phyloP scores from a whole-genome alignment of 83 land plant genomes.

The Diphasiastrum complanatum region DNA sequence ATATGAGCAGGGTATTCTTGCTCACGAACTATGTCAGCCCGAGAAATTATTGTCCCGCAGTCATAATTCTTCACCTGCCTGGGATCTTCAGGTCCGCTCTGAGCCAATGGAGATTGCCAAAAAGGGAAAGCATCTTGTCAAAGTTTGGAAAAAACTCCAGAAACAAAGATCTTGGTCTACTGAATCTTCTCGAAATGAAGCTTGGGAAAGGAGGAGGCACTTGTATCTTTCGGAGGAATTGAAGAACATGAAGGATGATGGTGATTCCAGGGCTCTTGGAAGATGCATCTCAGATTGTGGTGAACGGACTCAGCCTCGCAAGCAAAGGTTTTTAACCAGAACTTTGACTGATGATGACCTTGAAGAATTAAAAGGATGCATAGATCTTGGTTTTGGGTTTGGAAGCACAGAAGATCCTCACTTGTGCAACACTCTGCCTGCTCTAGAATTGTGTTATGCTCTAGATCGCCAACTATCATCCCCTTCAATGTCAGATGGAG shows the following conservation, averaged over 20 bases:
- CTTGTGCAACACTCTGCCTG: not conserved
- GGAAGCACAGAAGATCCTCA: conserved; percentile 5
- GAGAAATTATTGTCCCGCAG: too few species aligned
- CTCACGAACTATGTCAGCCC: too few species aligned
- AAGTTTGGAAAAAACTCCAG: not conserved
- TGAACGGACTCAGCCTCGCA: not conserved
- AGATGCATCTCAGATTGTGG: not conserved
- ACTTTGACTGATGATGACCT: conserved; percentile 2
- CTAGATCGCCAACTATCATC: not conserved
- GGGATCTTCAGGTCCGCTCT: too few species aligned
- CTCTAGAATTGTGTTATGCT: not conserved
- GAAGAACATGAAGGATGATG: not conserved
- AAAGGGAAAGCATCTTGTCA: too few species aligned
- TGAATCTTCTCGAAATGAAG: not conserved
- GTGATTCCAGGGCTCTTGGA: not conserved
- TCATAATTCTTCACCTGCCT: too few species aligned
- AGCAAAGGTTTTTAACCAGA: not conserved
- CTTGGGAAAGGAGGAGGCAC: conserved; percentile 1
- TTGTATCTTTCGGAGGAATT: not conserved
- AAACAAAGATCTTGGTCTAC: conserved; percentile 2
- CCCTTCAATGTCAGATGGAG: not conserved
- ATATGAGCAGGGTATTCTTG: too few species aligned
- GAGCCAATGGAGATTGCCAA: too few species aligned
- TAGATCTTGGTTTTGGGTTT: conserved; percentile 2
- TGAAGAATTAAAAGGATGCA: not conserved